Percentiles rank a stretch among this genome's conserved stretches.
phyloP scores from a whole-genome alignment of 1,284 basidiomycete genomes.

The Rhodotorula sp. region DNA sequence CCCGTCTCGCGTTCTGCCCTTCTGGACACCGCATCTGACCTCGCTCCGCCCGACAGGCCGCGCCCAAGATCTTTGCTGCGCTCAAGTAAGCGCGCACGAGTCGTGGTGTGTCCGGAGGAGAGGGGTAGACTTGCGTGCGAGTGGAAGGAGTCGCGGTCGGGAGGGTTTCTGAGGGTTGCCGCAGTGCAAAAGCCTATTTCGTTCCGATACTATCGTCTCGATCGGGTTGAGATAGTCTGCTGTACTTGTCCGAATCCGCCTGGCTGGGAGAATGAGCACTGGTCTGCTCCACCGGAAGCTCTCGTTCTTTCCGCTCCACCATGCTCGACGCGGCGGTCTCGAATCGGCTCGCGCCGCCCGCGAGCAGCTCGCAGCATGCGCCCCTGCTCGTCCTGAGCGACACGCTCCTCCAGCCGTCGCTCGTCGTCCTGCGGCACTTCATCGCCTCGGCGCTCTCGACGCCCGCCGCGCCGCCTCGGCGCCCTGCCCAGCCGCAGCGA shows the following conservation, averaged over 20 bases:
- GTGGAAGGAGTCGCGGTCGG: not conserved
- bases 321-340: constrained; percentile 19
- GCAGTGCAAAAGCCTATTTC: not conserved
- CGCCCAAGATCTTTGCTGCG: constrained; percentile 73
- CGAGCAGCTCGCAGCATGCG: not conserved
- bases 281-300: not conserved
- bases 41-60: constrained; percentile 52
- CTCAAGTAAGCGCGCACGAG: constrained; percentile 45
- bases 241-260: not conserved
- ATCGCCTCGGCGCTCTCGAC: constrained; percentile 21
- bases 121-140: not conserved
- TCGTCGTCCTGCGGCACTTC: constrained; percentile 30
- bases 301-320: not conserved
- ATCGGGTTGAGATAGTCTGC: no score
- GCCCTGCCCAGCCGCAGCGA: not conserved
- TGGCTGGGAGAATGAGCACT: not conserved
- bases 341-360: not conserved
- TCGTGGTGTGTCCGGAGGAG: no score
- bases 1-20: no score
- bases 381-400: constrained; percentile 38
- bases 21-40: not conserved
- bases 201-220: not conserved
- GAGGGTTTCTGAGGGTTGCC: not conserved
- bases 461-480: not conserved
- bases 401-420: constrained; percentile 36